These are phyloP conservation scores for Boletellus sp. DNA, from an alignment of 768 basidiomycete genomes.

Conservation along the genomic window DNA sequence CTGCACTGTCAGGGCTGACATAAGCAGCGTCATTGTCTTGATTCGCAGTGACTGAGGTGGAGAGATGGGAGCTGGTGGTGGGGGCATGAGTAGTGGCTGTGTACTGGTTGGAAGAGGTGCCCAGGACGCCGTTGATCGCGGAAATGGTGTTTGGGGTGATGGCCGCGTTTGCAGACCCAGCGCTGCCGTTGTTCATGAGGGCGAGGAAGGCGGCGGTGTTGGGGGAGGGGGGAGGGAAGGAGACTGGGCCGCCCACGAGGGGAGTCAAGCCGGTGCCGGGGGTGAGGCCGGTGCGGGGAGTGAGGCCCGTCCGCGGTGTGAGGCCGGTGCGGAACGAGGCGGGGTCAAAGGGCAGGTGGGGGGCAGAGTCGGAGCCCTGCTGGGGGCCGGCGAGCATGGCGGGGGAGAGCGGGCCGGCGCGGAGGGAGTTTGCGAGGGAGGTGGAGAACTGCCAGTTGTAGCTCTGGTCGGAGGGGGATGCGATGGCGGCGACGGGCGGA, in stretches of 20 bases:
- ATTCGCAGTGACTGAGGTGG: constrained; percentile 33
- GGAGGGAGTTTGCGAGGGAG: constrained; percentile 70
- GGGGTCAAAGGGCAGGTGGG: constrained; percentile 59
- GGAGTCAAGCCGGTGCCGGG: constrained; percentile 76
- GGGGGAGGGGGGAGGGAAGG: constrained; percentile 81
- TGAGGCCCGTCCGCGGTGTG: constrained; percentile 83
- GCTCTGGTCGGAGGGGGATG: constrained; percentile 48
- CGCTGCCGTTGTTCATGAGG: constrained; percentile 68
- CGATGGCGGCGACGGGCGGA: constrained; percentile 76
- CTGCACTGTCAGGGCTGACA: constrained; percentile 50
- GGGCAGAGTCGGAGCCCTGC: constrained; percentile 38
- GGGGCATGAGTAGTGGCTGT: constrained; percentile 31
- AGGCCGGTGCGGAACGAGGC: constrained; percentile 78
- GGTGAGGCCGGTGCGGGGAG: constrained; percentile 79
- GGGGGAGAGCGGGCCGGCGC: constrained; percentile 91
- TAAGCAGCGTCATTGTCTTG: constrained; percentile 34
- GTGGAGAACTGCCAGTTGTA: constrained; percentile 62
- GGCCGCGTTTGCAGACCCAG: constrained; percentile 37
- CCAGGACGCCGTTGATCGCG: constrained; percentile 73
- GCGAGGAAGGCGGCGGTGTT: constrained; percentile 91
- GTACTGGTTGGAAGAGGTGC: constrained; percentile 30
- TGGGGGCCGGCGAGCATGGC: constrained; percentile 94
- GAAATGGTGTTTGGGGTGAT: constrained; percentile 60
- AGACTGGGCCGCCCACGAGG: constrained; percentile 66
- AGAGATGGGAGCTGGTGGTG: constrained; percentile 33